Percentiles rank a stretch among this genome's conserved stretches.
These are phyloP conservation scores for Clohesyomyces aquaticus DNA, from an alignment of 495 filamentous ascomycete species.

Conservation along the genomic window DNA sequence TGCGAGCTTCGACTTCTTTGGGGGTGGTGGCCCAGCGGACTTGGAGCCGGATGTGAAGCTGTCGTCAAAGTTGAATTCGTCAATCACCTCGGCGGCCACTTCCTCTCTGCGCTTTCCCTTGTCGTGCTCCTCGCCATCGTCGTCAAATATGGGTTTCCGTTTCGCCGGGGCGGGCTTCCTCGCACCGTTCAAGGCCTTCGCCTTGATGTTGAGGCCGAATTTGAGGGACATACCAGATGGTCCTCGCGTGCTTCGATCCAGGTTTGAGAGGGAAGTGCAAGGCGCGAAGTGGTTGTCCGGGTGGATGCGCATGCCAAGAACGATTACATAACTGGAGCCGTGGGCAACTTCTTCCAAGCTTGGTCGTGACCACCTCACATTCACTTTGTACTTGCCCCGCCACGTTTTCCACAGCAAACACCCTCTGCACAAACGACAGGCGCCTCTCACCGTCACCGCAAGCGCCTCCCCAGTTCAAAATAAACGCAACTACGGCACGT, in stretches of 20 bases:
- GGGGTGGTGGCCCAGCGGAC: slow-evolving; percentile 18
- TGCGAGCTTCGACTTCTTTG: slow-evolving; percentile 35
- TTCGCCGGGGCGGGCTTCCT: slow-evolving; percentile 45
- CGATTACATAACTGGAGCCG: background rate
- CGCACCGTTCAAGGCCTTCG: background rate
- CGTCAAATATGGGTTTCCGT: slow-evolving; percentile 57
- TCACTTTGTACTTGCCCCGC: no score
- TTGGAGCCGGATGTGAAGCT: slow-evolving; percentile 7
- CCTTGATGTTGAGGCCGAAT: slow-evolving; percentile 37
- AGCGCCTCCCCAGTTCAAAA: background rate
- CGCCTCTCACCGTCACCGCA: no score
- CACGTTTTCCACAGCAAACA: no score
- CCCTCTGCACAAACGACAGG: no score
- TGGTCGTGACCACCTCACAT: no score
- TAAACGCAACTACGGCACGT: background rate
- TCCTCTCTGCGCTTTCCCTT: slow-evolving; percentile 42
- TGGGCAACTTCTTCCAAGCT: no score
- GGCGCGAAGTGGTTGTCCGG: background rate
- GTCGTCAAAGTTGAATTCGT: slow-evolving; percentile 44
- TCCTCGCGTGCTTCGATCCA: no score
- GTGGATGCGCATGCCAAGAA: background rate
- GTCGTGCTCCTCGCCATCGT: slow-evolving; percentile 49
- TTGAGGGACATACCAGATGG: slow-evolving; percentile 54
- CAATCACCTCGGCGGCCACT: slow-evolving; percentile 39
- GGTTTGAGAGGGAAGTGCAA: no score